phyloP scores from a whole-genome alignment of 352 stramenopile species.

The Hyaloperonospora arabidopsidis region DNA sequence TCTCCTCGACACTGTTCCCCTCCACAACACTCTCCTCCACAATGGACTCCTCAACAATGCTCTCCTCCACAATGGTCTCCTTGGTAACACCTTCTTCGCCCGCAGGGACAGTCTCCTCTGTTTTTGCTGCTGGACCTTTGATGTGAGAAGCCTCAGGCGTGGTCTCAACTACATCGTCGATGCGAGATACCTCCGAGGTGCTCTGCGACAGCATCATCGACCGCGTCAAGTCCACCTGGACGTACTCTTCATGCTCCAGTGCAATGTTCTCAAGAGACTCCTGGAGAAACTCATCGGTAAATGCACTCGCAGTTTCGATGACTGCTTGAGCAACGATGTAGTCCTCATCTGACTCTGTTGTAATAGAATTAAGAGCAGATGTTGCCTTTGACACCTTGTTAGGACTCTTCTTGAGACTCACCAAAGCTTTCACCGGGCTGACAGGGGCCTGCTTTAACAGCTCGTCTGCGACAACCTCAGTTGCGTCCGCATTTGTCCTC shows the following conservation, averaged over 20 bases:
- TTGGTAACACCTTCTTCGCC: not conserved
- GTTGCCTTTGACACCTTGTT: slow-evolving; percentile 6
- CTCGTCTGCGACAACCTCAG: not conserved
- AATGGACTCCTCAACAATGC: too few species aligned
- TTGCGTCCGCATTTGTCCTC: slow-evolving; percentile 18
- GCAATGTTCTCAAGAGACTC: slow-evolving; percentile 40
- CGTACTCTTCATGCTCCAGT: slow-evolving; percentile 56
- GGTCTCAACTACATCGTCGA: too few species aligned
- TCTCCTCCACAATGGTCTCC: slow-evolving; percentile 19
- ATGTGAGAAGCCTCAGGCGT: slow-evolving; percentile 25
- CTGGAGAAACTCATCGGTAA: slow-evolving; percentile 39
- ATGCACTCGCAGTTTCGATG: slow-evolving; percentile 31
- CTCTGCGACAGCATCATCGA: slow-evolving; percentile 30
- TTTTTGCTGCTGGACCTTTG: slow-evolving; percentile 21
- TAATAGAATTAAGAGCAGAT: slow-evolving; percentile 9
- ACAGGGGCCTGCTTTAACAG: slow-evolving; percentile 9
- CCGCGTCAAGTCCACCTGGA: slow-evolving; percentile 57
- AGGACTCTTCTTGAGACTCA: slow-evolving; percentile 8
- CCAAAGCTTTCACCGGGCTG: not conserved
- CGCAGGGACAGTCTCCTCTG: slow-evolving; percentile 4
- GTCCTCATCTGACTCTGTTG: slow-evolving; percentile 26
- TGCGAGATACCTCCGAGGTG: slow-evolving; percentile 24
- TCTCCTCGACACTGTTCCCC: too few species aligned
- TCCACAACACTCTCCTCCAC: too few species aligned
- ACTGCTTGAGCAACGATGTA: slow-evolving; percentile 24